Evolutionary conservation across 1,284 basidiomycete species (phyloP).

Genomic region (Ceratobasidium sp.): DNA sequence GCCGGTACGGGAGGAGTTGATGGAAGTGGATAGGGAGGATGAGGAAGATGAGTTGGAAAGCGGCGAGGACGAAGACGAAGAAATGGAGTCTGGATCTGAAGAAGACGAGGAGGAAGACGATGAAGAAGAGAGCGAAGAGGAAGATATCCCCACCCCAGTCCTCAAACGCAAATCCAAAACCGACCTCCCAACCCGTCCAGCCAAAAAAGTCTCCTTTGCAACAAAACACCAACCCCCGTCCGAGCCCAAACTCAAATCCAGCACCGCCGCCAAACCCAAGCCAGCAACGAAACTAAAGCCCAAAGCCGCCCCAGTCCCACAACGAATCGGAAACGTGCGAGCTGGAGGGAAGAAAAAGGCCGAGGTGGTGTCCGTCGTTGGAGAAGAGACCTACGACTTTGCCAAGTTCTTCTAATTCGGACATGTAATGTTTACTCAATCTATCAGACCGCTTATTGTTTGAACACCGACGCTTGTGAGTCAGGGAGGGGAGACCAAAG

Average conservation of each 20-base stretch:
- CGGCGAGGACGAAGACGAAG: conserved; percentile 68
- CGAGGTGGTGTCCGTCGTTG: not conserved
- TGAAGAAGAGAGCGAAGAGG: conserved; percentile 45
- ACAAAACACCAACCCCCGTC: conserved; percentile 2
- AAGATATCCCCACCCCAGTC: conserved; percentile 50
- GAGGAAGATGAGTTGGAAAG: conserved; percentile 59
- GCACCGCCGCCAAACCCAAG: conserved; percentile 8
- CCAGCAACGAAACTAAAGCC: conserved; percentile 5
- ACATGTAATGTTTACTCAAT: too few species aligned
- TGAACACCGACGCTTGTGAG: too few species aligned
- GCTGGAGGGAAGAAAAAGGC: not conserved
- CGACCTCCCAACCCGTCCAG: conserved; percentile 49
- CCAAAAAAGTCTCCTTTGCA: conserved; percentile 63
- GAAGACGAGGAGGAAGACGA: conserved; percentile 52
- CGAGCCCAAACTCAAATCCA: not conserved
- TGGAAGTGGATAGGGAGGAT: conserved; percentile 51
- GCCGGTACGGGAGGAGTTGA: conserved; percentile 70
- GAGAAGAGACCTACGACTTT: conserved; percentile 28
- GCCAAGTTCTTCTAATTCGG: conserved; percentile 29
- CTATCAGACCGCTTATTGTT: too few species aligned
- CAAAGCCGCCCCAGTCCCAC: conserved; percentile 4
- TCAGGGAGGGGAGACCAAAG: too few species aligned
- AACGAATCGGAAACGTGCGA: conserved; percentile 14
- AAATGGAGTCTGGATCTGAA: conserved; percentile 50
- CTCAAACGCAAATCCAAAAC: conserved; percentile 62